Base-by-base conservation (phyloP, 2,329 filamentous ascomycete species). In the Fusarium newnesense region DNA sequence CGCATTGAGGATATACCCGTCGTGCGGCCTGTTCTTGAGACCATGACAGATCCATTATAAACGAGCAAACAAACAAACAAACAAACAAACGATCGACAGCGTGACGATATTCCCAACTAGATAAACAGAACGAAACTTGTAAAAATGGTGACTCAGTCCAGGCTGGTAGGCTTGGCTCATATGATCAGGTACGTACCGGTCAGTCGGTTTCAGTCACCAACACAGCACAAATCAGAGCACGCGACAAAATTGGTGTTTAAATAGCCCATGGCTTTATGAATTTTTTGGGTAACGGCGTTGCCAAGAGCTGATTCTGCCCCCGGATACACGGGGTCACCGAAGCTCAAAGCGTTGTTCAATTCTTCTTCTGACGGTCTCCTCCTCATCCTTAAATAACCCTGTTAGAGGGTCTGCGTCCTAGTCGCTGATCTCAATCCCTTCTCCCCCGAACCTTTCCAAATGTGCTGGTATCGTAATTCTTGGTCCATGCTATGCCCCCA, bases 401-500 rank as follows among this genome's bases (percentile, higher is more conserved):
- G 52, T 64, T 58, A 26, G 50, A 62, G 59, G 63, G 50, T 60
- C 58, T 62, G 36, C 64, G 62, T 67, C 65, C 70, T 61, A 69
- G 70, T 68, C 66, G 46, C 73, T 69, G 62, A 60, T 76, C 71
- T 53, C 62, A 56, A 54, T 59, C 58, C 64, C 52, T 64, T 49
- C 64, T 60, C 49, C 64, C 49, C 59, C 67, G 24, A 57, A 50
- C 66, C 63, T 63, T 58, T 72, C 66, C 67, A 56, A 63, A 65
- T 67, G 67, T 75, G 64, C 72, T 78, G 76, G 76, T 78, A 78
- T 78, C 76, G 75, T 74, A 66, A 67, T 75, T 75, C 64, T 72
- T 73, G 70, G 68, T 43, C 60, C 43, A 67, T 65, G 64, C 73
- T 73, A 43, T 70, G 39, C 75, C 65, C 75, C 75, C 74, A 70